These are phyloP conservation scores for Penicillium silybi DNA, from an alignment of 495 filamentous ascomycete genomes.

Conservation along the genomic window DNA sequence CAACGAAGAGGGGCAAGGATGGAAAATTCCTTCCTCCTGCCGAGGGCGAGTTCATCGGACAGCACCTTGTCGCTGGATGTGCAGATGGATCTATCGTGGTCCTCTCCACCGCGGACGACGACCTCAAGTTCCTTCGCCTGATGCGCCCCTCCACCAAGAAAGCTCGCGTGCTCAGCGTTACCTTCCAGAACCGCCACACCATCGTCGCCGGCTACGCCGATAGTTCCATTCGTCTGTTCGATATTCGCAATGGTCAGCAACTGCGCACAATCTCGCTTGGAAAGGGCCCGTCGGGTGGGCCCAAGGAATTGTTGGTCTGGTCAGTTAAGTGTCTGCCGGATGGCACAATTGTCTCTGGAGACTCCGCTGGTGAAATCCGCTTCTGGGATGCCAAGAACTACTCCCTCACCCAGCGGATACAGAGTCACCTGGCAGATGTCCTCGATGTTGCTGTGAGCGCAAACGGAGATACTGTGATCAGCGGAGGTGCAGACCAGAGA, in stretches of 20 bases:
- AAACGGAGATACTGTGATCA: slow-evolving; percentile 82
- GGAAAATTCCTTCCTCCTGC: slow-evolving; percentile 29
- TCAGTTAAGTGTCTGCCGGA: slow-evolving; percentile 80
- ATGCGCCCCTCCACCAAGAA: slow-evolving; percentile 75
- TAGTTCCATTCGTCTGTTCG: slow-evolving; percentile 84
- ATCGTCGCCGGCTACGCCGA: slow-evolving; percentile 90
- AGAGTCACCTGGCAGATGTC: slow-evolving; percentile 85
- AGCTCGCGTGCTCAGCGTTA: slow-evolving; percentile 80
- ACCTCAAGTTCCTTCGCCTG: slow-evolving; percentile 66
- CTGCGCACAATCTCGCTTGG: slow-evolving; percentile 82
- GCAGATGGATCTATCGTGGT: slow-evolving; percentile 86
- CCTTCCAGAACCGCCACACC: slow-evolving; percentile 77
- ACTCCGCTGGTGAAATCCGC: slow-evolving; percentile 86
- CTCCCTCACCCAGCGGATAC: slow-evolving; percentile 76
- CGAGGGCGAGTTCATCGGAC: slow-evolving; percentile 49
- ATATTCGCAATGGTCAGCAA: slow-evolving; percentile 70
- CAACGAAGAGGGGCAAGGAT: slow-evolving; percentile 34
- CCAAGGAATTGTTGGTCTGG: slow-evolving; percentile 88
- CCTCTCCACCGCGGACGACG: slow-evolving; percentile 76
- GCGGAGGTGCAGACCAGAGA: slow-evolving; percentile 84
- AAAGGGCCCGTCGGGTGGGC: slow-evolving; percentile 65
- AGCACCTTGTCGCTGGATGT: slow-evolving; percentile 84
- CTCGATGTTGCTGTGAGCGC: slow-evolving; percentile 74
- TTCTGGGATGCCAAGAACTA: slow-evolving; percentile 94
- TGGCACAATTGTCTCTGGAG: slow-evolving; percentile 88